phyloP scores from a whole-genome alignment of 768 basidiomycete genomes.

The Daedaleopsis nitida region DNA sequence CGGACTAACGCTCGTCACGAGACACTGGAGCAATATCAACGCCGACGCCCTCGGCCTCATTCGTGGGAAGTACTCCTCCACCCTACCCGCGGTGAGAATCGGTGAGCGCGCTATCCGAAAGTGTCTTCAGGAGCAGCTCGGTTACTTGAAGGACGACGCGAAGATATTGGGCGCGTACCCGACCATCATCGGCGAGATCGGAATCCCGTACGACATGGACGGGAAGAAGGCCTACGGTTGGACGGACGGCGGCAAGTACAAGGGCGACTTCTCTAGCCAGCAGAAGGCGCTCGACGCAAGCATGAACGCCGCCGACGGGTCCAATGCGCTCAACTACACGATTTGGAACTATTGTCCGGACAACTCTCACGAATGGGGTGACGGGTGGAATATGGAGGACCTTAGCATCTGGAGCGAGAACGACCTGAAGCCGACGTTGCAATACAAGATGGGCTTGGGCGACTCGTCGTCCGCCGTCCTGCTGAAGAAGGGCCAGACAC shows the following conservation, averaged over 20 bases:
- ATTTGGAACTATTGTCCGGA: conserved; percentile 90
- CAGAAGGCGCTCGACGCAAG: conserved; percentile 88
- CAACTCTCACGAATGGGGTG: conserved; percentile 86
- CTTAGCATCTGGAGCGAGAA: conserved; percentile 84
- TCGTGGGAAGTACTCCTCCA: conserved; percentile 73
- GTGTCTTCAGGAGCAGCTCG: conserved; percentile 81
- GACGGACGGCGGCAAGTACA: conserved; percentile 62
- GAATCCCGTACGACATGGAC: conserved; percentile 95
- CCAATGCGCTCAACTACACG: conserved; percentile 75
- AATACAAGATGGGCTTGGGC: conserved; percentile 28
- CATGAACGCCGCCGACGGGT: conserved; percentile 75
- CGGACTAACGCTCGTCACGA: conserved; percentile 88
- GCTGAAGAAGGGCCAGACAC: conserved; percentile 31
- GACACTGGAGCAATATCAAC: conserved; percentile 95
- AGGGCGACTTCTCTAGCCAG: conserved; percentile 77
- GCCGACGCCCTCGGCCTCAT: conserved; percentile 93
- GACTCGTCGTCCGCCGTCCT: conserved; percentile 44
- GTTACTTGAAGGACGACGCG: conserved; percentile 74
- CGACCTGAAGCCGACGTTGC: conserved; percentile 48
- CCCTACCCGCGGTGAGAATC: conserved; percentile 73
- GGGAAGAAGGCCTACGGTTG: conserved; percentile 81
- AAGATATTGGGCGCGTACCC: conserved; percentile 72
- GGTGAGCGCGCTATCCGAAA: conserved; percentile 84
- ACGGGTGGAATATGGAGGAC: conserved; percentile 97
- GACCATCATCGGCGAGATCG: conserved; percentile 94